Evolutionary conservation across 2,329 filamentous ascomycete species (phyloP).

Genomic region (Cryphonectria carpinicola): DNA sequence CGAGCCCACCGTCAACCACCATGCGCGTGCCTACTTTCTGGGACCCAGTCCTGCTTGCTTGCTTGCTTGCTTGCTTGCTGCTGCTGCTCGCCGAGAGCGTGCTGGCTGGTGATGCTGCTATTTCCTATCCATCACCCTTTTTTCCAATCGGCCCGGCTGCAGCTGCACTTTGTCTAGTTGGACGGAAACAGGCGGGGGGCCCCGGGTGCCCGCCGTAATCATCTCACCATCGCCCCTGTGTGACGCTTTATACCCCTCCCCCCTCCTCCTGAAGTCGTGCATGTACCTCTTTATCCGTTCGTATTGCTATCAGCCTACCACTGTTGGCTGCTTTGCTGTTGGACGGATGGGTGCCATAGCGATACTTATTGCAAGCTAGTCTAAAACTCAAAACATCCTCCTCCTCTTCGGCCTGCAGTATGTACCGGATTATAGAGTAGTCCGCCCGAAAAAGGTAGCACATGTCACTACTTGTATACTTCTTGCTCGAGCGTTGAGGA

Average conservation of each 20-base stretch:
- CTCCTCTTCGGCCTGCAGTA: not conserved
- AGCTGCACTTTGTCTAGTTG: not conserved
- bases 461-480: not conserved
- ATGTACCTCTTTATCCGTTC: not conserved
- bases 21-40: slow-evolving; percentile 2
- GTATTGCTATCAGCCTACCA: not conserved
- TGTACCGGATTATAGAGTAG: not conserved
- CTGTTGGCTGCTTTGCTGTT: not conserved
- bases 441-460: not conserved
- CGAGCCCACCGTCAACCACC: slow-evolving; percentile 1
- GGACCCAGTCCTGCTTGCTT: not conserved
- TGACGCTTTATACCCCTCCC: not conserved
- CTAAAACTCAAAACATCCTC: not conserved
- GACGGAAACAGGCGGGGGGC: not conserved
- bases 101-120: not conserved
- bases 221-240: slow-evolving; percentile 6
- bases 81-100: not conserved
- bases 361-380: not conserved
- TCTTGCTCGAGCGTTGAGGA: not conserved
- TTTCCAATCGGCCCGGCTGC: slow-evolving; percentile 1
- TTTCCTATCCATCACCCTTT: not conserved
- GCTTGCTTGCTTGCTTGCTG: not conserved
- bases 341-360: not conserved
- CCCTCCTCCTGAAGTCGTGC: not conserved
- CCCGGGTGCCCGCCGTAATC: not conserved